These are phyloP conservation scores for Apostasia shenzhenica DNA, from an alignment of 106 monocot genomes.

Conservation along the genomic window DNA sequence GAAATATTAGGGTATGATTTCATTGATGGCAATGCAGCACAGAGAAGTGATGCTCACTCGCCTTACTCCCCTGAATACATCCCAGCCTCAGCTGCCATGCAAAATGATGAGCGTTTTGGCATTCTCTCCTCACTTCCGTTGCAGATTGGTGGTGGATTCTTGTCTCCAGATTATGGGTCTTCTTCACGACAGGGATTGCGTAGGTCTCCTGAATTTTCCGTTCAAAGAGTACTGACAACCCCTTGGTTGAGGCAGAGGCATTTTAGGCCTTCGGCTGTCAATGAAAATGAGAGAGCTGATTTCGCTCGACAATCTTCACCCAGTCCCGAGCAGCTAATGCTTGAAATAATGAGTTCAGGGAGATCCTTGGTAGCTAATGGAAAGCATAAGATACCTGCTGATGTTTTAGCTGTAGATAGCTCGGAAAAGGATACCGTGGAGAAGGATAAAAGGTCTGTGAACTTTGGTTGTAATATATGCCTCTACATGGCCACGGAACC, in stretches of 20 bases:
- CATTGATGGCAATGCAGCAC: neutral
- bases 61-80: neutral
- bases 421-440: constrained; percentile 3
- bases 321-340: constrained; percentile 6
- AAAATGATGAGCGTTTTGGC: neutral
- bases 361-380: neutral
- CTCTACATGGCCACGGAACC: constrained; percentile 16
- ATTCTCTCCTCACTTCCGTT: neutral
- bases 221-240: neutral
- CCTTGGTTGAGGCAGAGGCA: neutral
- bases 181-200: neutral
- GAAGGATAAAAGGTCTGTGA: neutral
- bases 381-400: constrained; percentile 3
- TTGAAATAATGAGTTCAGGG: neutral
- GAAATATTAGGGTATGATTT: neutral
- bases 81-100: neutral
- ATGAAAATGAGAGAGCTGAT: neutral
- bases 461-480: constrained; percentile 19
- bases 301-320: constrained; percentile 1
- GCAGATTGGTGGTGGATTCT: neutral
- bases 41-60: neutral
- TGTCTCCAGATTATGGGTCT: neutral
- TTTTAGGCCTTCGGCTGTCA: neutral
- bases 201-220: neutral
- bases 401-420: neutral